Evolutionary conservation across 345 rosid species (phyloP), one percentile per base, ranked within the genome.

Genomic region (Iberis pinnata): DNA sequence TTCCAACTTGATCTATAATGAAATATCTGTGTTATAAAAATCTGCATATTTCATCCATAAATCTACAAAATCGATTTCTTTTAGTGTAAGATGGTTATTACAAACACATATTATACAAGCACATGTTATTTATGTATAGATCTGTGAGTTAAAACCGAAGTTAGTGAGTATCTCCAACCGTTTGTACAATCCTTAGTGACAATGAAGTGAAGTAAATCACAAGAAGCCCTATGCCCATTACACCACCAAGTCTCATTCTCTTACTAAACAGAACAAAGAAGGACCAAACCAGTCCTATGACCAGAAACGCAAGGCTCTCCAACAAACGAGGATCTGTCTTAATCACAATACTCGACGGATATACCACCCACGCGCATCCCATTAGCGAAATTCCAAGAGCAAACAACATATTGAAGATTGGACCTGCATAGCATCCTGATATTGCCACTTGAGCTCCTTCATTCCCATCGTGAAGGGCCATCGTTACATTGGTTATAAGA

Each of bases 371-470:
- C n/a, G 95, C 69, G 27, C 86, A 70, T 45, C 86, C 76, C 33
- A 78, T 70, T 8, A 88, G 56, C 18, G 93, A 77, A 2, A 80
- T 32, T 10, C 98, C 98, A 1, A 92, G 75, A 13, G 95, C 95
- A 38, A 88, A 61, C 62, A 92, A 44, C 0, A 84, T 88, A 35
- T 92, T 83, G 51, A 92, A 92, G 83, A 92, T 77, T 1, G 96
- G 95, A 18, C 96, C 96, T 0, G 95, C 98, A 31, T 87, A 84
- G 76, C 93, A 88, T 18, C 98, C 98, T 0, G 98, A 78, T 33
- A 84, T 77, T 3, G 96, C 96, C n/a, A 82, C 78, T 42, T 92
- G 96, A 24, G 68, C 79, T 40, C 98, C 93, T 15, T 84, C 80
- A 14, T 76, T 53, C 13, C 96, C 98, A 19, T 86, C 93, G 33